Evolutionary conservation across 768 basidiomycete species (phyloP), one percentile per base, ranked within the genome.

Genomic region (Asterophora lycoperdoides): DNA sequence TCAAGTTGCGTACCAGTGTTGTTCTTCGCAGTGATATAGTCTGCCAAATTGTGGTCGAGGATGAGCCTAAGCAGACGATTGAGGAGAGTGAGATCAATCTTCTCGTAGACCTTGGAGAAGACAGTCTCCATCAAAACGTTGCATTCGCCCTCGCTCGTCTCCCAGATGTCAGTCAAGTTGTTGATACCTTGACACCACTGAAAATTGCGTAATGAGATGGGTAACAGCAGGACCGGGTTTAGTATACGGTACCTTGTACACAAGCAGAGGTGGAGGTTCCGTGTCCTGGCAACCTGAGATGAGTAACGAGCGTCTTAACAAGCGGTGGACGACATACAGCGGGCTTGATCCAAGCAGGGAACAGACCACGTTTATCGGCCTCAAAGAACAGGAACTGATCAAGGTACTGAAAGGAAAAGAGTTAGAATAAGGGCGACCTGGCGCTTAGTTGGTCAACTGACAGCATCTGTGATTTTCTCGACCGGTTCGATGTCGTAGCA

Each of bases 401-500:
- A 33, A 98, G 81, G 65, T 97, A 98, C 78, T 88, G 19, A 30
- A 48, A 23, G 15, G 49, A 58, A 23, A 53, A 55, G 56, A 45
- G 63, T 47, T 23, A 52, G 9, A 20, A 23, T 23, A 8, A 43
- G 38, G 18, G 44, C 10, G 41, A 26, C 33, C 19, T 42, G 23
- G 7, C 36, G 17, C n/a, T n/a, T n/a, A n/a, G 7, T 38, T 18
- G 39, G 4, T 17, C 2, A 13, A 76, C 85, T 63, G 56, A 88
- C 85, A 30, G 96, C 96, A 67, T 98, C 96, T 20, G 96, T 98
- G 56, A 99, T 98, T 82, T 99, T 99, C 75, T 99, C 96, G 13
- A 99, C 93, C 0, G 96, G 96, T 65, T 99, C 96, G 54, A 99
- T 98, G 60, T 98, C 95, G 64, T 99, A 98, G 64, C 93, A 97